Evolutionary conservation across 2,329 filamentous ascomycete genomes (phyloP), one percentile per base, ranked within the genome.

Genomic region (Sporothrix pallida): DNA sequence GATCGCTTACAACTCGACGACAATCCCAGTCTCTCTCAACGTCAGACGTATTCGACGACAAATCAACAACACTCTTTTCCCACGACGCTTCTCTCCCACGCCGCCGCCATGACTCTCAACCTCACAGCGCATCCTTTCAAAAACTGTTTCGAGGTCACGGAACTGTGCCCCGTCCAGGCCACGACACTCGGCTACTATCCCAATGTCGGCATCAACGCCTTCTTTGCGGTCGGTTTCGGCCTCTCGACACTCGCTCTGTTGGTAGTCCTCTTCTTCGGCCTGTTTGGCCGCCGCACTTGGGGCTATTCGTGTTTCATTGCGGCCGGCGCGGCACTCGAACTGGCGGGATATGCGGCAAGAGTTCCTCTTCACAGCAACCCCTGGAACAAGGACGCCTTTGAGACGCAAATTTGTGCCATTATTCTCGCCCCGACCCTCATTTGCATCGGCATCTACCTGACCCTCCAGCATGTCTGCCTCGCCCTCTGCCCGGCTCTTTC

Each of bases 361-460:
- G 81, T 86, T 60, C 81, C 85, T 26, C 83, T 90, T 58, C 80
- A 85, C 78, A 65, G 80, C 62, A 88, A 88, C 80, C 87, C 88
- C 3, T 91, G 87, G 85, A 81, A 87, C 80, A 78, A 83, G 15
- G 75, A 81, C 71, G 84, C 85, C 74, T 90, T 90, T 81, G 81
- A 89, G 79, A 85, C 87, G 63, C 87, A 90, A 75, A 89, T 90
- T 79, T 85, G 85, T 81, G 83, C 84, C 80, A 87, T 89, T 81
- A 87, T 89, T 80, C 83, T 89, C 70, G 86, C 83, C n/a, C 87
- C 87, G 2, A 88, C 89, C 44, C 84, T 91, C 74, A 83, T 90
- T 80, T 89, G 88, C 80, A 87, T 89, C 76, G 86, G 84, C 78
- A 87, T 91, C 80, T 91, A 91, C 82, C 85, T 91, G 37, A 90